Percentiles rank a stretch among this genome's conserved stretches.
Evolutionary conservation across 148 eudicot genomes (phyloP).

Genomic region (Polygonum aviculare): DNA sequence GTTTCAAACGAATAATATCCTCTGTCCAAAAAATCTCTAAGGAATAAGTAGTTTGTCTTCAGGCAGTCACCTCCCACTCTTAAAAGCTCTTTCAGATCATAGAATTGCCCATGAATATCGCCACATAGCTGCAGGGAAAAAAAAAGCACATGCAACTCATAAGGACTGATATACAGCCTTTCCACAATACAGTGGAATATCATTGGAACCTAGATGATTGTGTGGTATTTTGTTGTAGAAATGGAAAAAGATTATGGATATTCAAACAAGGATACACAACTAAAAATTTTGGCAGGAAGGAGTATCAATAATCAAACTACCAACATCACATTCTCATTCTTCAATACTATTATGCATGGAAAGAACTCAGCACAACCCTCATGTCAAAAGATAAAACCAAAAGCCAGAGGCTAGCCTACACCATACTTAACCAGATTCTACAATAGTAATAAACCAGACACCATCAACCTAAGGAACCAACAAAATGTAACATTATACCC

Average conservation of each 20-base stretch:
- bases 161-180: neutral
- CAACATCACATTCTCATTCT: neutral
- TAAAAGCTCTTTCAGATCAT: slow-evolving; percentile 93
- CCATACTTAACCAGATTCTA: neutral
- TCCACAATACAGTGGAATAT: no score
- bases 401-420: neutral
- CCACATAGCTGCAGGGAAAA: slow-evolving; percentile 58
- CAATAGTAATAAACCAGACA: neutral
- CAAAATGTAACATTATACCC: neutral
- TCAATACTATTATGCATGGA: neutral
- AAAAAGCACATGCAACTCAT: neutral
- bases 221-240: no score
- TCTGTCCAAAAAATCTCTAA: slow-evolving; percentile 94
- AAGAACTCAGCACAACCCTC: neutral
- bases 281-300: neutral
- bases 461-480: neutral
- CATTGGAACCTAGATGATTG: no score
- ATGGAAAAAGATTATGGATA: neutral
- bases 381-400: no score
- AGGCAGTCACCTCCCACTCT: slow-evolving; percentile 97
- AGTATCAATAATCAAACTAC: neutral
- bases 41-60: slow-evolving; percentile 87
- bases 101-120: slow-evolving; percentile 95
- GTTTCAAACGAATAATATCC: slow-evolving; percentile 94
- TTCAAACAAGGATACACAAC: neutral